Evolutionary conservation across 331 rosid genomes (phyloP), one percentile per base, ranked within the genome.

Genomic region (Stylosanthes scabra): DNA sequence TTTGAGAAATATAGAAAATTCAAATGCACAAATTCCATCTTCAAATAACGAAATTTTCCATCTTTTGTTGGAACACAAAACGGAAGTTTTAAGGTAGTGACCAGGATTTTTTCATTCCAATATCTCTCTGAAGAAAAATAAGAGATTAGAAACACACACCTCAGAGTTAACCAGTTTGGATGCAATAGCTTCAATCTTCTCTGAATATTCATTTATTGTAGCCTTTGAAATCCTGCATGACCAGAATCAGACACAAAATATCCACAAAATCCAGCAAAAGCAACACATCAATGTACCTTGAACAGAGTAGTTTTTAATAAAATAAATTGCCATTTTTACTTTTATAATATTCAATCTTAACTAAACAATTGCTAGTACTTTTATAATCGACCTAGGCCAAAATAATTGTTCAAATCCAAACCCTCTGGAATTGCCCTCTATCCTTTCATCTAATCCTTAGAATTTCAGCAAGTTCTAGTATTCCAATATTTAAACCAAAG

Each of bases 111-210:
- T 63, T 40, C 31, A 74, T 25, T 78, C 57, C 15, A 76, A 63
- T 20, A 56, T 49, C 52, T 34, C 72, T 50, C 49, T 29, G 49
- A 69, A 66, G 58, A 65, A 66, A 25, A 79, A 67, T 63, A 66
- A 34, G 39, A 34, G 45, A 52, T 7, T 39, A 68, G 47, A 74
- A 72, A 73, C 54, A 76, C 87, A 8, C 76, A 90, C 98, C 83
- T 27, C 58, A 0, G 39, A 77, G 68, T 82, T 72, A 40, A 82
- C 83, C 80, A 91, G 68, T 56, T 85, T 88, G 56, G 93, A 88
- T 58, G 99, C 96, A 68, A 88, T 75, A 42, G 81, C 90, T 89
- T 91, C 99, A 20, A 91, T 83, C 89, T 90, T 94, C 84, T 88
- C 92, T 13, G 96, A 87, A 84, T 83, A 88, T 55, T 91, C 97